Base-by-base conservation (phyloP, 768 basidiomycete genomes). In the Phylloporus arenicola region DNA sequence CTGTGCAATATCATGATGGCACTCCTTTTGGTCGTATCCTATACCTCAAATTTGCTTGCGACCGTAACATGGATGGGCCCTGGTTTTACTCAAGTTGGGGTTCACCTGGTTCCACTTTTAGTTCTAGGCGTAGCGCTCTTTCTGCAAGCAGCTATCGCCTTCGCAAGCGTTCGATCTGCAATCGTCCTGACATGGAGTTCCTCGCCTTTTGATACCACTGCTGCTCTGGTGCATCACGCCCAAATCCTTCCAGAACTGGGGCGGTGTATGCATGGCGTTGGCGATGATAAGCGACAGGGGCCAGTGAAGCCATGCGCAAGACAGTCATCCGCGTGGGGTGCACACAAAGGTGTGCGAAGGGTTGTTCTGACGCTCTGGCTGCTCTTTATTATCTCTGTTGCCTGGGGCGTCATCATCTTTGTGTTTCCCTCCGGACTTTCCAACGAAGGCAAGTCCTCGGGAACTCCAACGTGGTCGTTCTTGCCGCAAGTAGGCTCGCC, bases 151-250 rank as follows among this genome's bases (percentile, higher is more conserved):
- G 3, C 55, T 5, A 57, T 68, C 29, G 62, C 62, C 10, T 45
- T 65, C 17, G 43, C 41, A 1, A 64, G 62, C n/a, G 52, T 59
- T 12, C 38, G 53, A 22, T 30, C 44, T 20, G 56, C 62, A 14
- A 52, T 59, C 43, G 53, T 68, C 33, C 25, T 59, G 42, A 68
- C 68, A 13, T 69, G 64, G 68, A 68, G 68, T 19, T 61, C 66
- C 17, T 68, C 66, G 2, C 52, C 62, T 16, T 57, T 70, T 16
- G 66, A 65, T 11, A 51, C 60, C 1, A 64, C 65, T 6, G 64
- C 66, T 0, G 66, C 67, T 6, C 54, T 68, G 24, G 51, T 68
- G 19, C 58, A 64, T 16, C 58, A 69, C 9, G 52, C 57, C 2
- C 58, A 58, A 9, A 58, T 68, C 41, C 0, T 58, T 9, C 56